Evolutionary conservation across 2,329 filamentous ascomycete genomes (phyloP).

Genomic region (Aspergillus pseudoglaucus): DNA sequence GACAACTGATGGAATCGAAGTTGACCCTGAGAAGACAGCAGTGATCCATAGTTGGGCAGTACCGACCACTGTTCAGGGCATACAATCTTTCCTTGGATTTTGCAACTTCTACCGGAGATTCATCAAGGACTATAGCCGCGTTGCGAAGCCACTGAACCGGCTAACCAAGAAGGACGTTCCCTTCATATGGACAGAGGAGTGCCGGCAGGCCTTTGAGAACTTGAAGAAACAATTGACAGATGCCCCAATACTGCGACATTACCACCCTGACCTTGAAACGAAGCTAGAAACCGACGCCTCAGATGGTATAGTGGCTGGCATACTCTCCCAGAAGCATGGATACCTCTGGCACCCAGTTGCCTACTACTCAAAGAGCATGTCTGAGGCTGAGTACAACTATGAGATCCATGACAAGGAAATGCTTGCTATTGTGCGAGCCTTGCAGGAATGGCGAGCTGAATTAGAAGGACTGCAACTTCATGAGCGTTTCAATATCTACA

Average conservation of each 20-base stretch:
- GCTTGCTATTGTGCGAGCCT: conserved; percentile 13
- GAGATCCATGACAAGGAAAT: conserved; percentile 17
- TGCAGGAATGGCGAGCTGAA: conserved; percentile 17
- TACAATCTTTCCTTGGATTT: conserved; percentile 27
- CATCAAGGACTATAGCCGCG: neutral
- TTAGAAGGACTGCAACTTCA: conserved; percentile 8
- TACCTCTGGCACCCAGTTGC: conserved; percentile 12
- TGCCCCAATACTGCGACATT: neutral
- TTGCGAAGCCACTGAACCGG: neutral
- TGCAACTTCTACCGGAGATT: conserved; percentile 29
- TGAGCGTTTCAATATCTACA: conserved; percentile 13
- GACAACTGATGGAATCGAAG: conserved; percentile 14
- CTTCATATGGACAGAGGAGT: conserved; percentile 2
- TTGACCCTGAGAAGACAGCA: conserved; percentile 19
- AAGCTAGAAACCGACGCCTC: conserved; percentile 19
- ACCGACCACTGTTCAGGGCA: conserved; percentile 1
- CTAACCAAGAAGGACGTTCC: conserved; percentile 9
- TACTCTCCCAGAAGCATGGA: conserved; percentile 11
- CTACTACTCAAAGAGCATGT: conserved; percentile 18
- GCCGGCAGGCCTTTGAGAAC: conserved; percentile 12
- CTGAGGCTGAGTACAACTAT: conserved; percentile 16
- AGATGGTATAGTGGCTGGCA: conserved; percentile 7
- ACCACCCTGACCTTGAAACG: conserved; percentile 2
- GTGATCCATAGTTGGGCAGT: conserved; percentile 9
- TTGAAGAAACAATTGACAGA: neutral